A percentile compares a stretch with the other conserved stretches of the same genome.
phyloP scores from a whole-genome alignment of 306 rosid species.

The Quercus engelmannii region DNA sequence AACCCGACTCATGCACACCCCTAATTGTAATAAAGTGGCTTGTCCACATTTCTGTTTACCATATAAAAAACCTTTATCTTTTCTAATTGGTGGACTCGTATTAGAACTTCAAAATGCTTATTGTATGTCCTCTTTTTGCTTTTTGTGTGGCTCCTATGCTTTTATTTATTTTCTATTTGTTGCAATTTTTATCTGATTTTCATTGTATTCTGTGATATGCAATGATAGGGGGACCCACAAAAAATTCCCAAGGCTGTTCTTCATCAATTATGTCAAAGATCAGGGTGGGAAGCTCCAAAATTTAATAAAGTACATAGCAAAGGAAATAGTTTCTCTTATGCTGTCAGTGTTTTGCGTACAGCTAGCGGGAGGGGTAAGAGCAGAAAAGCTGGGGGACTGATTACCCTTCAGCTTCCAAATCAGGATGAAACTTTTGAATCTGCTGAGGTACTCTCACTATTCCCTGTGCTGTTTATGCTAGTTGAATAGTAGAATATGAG shows the following conservation, averaged over 20 bases:
- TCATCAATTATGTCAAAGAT: conserved; percentile 92
- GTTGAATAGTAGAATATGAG: no score
- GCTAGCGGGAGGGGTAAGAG: conserved; percentile 96
- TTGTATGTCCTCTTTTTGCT: not conserved
- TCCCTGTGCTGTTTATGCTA: not conserved
- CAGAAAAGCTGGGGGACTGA: conserved; percentile 87
- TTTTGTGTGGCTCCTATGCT: not conserved
- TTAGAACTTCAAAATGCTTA: not conserved
- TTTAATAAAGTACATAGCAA: conserved; percentile 64
- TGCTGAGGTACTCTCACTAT: conserved; percentile 64
- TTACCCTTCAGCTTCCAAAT: conserved; percentile 85
- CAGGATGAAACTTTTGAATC: conserved; percentile 58
- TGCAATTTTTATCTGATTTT: conserved; percentile 7
- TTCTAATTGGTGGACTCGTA: not conserved
- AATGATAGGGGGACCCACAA: conserved; percentile 70
- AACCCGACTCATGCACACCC: no score
- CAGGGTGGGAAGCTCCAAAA: conserved; percentile 98
- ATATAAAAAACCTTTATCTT: not conserved
- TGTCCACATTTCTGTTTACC: not conserved
- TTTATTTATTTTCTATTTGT: conserved; percentile 14
- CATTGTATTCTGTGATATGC: conserved; percentile 9
- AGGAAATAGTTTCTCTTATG: conserved; percentile 58
- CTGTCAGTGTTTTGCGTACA: conserved; percentile 72
- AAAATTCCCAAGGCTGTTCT: conserved; percentile 93
- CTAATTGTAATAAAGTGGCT: not conserved